phyloP scores from a whole-genome alignment of 805 yeast genomes.

The Metschnikowia reukaufii region DNA sequence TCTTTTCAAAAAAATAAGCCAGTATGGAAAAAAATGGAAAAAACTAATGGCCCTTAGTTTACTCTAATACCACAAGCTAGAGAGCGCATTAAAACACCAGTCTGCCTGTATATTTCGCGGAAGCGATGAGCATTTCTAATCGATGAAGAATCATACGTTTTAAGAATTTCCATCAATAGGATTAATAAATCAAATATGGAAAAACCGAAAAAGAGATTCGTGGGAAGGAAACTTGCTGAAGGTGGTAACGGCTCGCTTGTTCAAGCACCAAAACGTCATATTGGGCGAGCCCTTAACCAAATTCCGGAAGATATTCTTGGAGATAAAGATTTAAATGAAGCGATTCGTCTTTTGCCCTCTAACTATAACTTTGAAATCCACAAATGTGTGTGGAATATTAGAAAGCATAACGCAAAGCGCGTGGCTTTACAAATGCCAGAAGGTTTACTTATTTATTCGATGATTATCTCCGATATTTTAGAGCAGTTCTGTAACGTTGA shows the following conservation, averaged over 20 bases:
- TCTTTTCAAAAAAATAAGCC: too few species aligned
- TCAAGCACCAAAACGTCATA: conserved; percentile 22
- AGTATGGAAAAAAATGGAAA: too few species aligned
- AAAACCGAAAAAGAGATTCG: conserved; percentile 56
- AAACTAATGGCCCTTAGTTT: too few species aligned
- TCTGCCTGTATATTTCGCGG: neutral
- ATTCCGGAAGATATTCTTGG: conserved; percentile 83
- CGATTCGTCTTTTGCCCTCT: conserved; percentile 77
- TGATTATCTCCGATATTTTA: conserved; percentile 86
- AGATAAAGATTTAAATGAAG: conserved; percentile 80
- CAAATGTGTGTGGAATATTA: conserved; percentile 91
- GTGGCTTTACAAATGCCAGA: conserved; percentile 98
- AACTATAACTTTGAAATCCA: conserved; percentile 96
- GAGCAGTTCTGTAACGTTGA: conserved; percentile 89
- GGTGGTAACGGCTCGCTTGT: conserved; percentile 12
- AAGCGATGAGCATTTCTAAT: conserved; percentile 1
- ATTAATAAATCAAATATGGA: neutral
- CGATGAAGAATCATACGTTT: neutral
- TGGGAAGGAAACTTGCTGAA: conserved; percentile 39
- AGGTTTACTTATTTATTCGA: conserved; percentile 84
- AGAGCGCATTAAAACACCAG: neutral
- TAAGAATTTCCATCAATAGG: neutral
- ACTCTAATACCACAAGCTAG: neutral
- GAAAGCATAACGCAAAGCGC: conserved; percentile 68
- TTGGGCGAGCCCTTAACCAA: conserved; percentile 72